phyloP scores from a whole-genome alignment of 1,284 basidiomycete genomes.

The Wallemia ichthyophaga region DNA sequence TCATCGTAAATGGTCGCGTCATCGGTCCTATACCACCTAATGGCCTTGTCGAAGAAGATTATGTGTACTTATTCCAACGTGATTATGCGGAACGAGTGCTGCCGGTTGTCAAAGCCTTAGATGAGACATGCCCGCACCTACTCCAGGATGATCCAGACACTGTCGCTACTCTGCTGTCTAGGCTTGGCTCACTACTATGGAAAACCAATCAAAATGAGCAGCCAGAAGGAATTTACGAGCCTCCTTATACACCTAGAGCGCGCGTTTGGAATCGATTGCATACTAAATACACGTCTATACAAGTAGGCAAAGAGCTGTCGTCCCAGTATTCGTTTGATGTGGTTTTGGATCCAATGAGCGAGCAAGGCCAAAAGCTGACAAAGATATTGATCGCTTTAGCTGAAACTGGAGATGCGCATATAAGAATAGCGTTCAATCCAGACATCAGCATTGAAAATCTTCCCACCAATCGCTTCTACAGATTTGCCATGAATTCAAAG shows the following conservation, averaged over 20 bases:
- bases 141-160: not conserved
- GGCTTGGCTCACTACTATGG: constrained; percentile 3
- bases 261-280: not conserved
- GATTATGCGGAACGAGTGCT: not conserved
- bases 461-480: constrained; percentile 80
- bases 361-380: constrained; percentile 33
- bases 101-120: not conserved
- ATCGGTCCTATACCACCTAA: not conserved
- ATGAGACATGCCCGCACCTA: not conserved
- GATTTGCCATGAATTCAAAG: constrained; percentile 32
- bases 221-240: not conserved
- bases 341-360: constrained; percentile 57
- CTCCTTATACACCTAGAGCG: not conserved
- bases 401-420: constrained; percentile 21
- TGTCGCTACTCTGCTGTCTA: not conserved
- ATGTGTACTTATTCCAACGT: not conserved
- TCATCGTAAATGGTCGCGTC: not conserved
- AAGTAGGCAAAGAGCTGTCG: constrained; percentile 31
- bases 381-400: constrained; percentile 4
- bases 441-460: constrained; percentile 25
- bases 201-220: not conserved
- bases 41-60: not conserved
- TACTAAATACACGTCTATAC: constrained; percentile 25
- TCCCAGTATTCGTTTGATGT: constrained; percentile 43
- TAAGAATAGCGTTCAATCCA: constrained; percentile 50